Percentiles rank a stretch among this genome's conserved stretches.
phyloP scores from a whole-genome alignment of 2,329 filamentous ascomycete genomes.

The Sporothrix mexicana region DNA sequence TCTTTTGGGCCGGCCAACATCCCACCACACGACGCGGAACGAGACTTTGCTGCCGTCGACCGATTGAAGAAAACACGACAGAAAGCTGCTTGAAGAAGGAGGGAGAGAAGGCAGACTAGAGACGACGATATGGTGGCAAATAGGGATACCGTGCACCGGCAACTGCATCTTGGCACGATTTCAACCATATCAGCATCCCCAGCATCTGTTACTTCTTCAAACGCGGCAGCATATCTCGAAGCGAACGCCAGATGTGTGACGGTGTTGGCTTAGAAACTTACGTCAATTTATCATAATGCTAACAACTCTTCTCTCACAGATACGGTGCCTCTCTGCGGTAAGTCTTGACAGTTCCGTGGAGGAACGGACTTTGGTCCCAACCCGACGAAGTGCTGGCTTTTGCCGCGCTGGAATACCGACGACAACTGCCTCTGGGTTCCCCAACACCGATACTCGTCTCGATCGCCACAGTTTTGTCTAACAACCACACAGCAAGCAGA shows the following conservation, averaged over 20 bases:
- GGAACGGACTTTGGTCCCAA: not conserved
- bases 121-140: not conserved
- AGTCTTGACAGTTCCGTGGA: conserved; percentile 22
- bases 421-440: not conserved
- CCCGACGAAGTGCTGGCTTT: conserved; percentile 9
- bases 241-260: not conserved
- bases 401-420: not conserved
- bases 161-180: not conserved
- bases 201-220: too few relatives aligned
- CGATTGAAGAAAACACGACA: not conserved
- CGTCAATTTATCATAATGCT: conserved; percentile 9
- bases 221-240: conserved; percentile 8
- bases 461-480: conserved; percentile 25
- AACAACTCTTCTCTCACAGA: conserved; percentile 54
- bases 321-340: conserved; percentile 89
- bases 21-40: not conserved
- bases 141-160: not conserved
- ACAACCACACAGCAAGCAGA: conserved; percentile 74
- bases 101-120: not conserved
- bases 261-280: not conserved
- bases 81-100: not conserved
- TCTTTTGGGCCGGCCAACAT: not conserved
- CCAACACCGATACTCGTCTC: not conserved
- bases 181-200: not conserved
- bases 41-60: not conserved